Evolutionary conservation across 805 yeast species (phyloP), one percentile per base, ranked within the genome.

Genomic region (Candida michaelii): DNA sequence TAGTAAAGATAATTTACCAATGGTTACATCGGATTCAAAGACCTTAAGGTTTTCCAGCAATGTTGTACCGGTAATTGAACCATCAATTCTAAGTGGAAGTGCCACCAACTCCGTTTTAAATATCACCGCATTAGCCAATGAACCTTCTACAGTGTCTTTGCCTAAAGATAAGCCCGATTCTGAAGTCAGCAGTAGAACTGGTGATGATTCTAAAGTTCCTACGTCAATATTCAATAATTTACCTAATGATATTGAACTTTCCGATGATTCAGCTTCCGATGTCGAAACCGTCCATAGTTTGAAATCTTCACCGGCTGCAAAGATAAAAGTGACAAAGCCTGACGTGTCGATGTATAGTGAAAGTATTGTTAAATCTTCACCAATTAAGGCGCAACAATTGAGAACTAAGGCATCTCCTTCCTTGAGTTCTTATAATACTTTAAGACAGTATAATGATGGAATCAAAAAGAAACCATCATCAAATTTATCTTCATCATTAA

Each of bases 201-300:
- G 25, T 17, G 36, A 33, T 16, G 43, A 44, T 30, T 14, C 27
- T n/a, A 30, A 18, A 27, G 21, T 27, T 15, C 29, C 3, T 10
- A 56, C 72, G 1, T 58, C 72, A 5, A 64, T 69, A 4, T 71
- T 71, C 53, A 71, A 66, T 45, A 71, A 71, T 33, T 52, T 71
- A n/a, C 76, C 76, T 11, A 71, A 71, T 48, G 76, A 71, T 54
- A 68, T 71, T 40, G 75, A 71, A 44, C 51, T 71, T 5, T 68
- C 74, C 0, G 76, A 71, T 40, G 76, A 71, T 47, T 66, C 72
- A n/a, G 73, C 71, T 2, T 64, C 71, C 1, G 75, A 69, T 38
- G 50, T 51, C 32, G 75, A 70, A 15, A 63, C 73, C 1, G 30
- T 30, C 21, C 50, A 54, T 40, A 48, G 51, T 37, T 11, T 12